These are phyloP conservation scores for Fraxinus velutina DNA, from an alignment of 305 asterid species.

Conservation along the genomic window DNA sequence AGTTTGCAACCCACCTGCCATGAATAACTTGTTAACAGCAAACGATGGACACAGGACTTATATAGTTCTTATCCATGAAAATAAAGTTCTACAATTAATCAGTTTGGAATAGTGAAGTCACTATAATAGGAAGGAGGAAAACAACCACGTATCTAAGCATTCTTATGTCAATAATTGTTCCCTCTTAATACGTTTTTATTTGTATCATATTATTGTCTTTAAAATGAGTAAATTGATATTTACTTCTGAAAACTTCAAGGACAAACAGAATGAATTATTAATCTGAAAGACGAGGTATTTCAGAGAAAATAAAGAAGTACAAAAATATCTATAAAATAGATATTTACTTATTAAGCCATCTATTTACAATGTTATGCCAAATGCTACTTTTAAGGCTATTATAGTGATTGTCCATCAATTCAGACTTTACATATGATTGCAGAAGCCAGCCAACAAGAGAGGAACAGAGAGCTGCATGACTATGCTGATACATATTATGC, in stretches of 20 bases:
- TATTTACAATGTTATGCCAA: slow-evolving; percentile 1
- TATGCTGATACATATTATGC: not conserved
- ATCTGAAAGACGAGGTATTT: slow-evolving; percentile 1
- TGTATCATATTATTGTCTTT: not conserved
- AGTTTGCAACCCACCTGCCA: slow-evolving; percentile 91
- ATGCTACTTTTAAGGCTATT: slow-evolving; percentile 14
- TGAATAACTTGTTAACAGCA: slow-evolving; percentile 30
- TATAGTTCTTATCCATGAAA: not conserved
- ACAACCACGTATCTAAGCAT: slow-evolving; percentile 10
- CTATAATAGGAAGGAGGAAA: not conserved
- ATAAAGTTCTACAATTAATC: slow-evolving; percentile 17
- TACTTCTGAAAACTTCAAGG: not conserved
- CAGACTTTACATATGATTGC: not conserved
- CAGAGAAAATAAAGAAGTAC: not conserved
- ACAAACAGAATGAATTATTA: not conserved
- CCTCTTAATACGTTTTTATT: slow-evolving; percentile 4
- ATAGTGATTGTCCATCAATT: slow-evolving; percentile 5
- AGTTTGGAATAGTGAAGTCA: not conserved
- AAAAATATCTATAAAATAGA: too few relatives aligned
- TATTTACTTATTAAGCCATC: slow-evolving; percentile 8
- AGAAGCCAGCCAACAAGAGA: slow-evolving; percentile 4
- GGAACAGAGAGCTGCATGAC: not conserved
- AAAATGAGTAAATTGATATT: slow-evolving; percentile 11
- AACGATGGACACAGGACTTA: slow-evolving; percentile 16
- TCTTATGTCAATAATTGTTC: slow-evolving; percentile 6